A percentile compares a stretch with the other conserved stretches of the same genome.
phyloP scores from a whole-genome alignment of 2,329 filamentous ascomycete genomes.

The Triangularia setosa region DNA sequence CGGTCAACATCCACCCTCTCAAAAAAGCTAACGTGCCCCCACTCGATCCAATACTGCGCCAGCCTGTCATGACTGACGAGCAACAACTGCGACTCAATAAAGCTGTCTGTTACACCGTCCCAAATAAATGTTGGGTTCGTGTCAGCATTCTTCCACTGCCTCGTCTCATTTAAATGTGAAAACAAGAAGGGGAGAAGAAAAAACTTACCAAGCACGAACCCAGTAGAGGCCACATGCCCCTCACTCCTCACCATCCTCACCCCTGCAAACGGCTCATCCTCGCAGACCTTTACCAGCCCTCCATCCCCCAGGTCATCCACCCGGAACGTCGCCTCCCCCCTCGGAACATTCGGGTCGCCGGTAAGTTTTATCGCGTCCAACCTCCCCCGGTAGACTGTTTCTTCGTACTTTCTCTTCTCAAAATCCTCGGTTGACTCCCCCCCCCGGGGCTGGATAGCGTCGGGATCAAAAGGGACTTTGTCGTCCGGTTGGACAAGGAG shows the following conservation, averaged over 20 bases:
- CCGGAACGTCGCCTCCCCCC: conserved; percentile 79
- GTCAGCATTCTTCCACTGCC: neutral
- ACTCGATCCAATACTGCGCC: conserved; percentile 75
- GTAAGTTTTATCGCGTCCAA: conserved; percentile 87
- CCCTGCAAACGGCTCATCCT: conserved; percentile 67
- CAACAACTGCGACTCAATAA: conserved; percentile 71
- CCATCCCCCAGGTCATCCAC: conserved; percentile 68
- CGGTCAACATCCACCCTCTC: conserved; percentile 57
- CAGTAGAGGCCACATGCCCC: conserved; percentile 73
- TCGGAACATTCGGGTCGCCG: conserved; percentile 83
- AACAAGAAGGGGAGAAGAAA: neutral
- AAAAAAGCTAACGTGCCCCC: conserved; percentile 58
- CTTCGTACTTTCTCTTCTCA: conserved; percentile 41
- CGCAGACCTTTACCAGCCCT: conserved; percentile 61
- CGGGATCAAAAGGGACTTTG: conserved; percentile 36
- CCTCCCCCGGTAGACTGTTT: conserved; percentile 58
- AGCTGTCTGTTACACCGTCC: conserved; percentile 55
- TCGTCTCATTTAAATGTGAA: too few relatives aligned
- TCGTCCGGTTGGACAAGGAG: conserved; percentile 71
- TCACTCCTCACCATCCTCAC: conserved; percentile 67
- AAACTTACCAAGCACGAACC: conserved; percentile 68
- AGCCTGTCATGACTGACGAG: conserved; percentile 72
- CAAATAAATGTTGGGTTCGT: neutral
- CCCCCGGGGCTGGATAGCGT: conserved; percentile 37
- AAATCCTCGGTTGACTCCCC: conserved; percentile 46